Percentiles rank a stretch among this genome's conserved stretches.
phyloP scores from a whole-genome alignment of 1,284 basidiomycete genomes.

The Porogramme epimiltina region DNA sequence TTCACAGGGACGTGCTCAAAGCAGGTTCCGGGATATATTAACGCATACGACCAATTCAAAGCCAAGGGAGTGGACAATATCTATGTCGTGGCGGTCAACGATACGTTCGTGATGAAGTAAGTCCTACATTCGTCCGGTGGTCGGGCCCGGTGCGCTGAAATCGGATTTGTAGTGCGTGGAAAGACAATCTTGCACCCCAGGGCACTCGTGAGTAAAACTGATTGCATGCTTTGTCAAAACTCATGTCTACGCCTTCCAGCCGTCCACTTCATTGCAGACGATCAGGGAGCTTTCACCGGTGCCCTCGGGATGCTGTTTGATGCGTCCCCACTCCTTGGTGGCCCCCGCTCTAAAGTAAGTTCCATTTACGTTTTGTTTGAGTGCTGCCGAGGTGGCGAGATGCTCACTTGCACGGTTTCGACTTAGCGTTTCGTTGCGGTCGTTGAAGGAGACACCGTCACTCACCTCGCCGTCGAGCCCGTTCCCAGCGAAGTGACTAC shows the following conservation, averaged over 20 bases:
- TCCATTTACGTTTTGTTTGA: background rate
- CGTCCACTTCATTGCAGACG: slow-evolving; percentile 70
- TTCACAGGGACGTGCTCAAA: slow-evolving; percentile 56
- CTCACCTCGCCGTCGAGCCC: slow-evolving; percentile 59
- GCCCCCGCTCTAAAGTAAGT: slow-evolving; percentile 64
- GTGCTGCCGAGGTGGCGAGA: background rate
- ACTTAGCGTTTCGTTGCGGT: slow-evolving; percentile 60
- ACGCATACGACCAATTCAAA: slow-evolving; percentile 61
- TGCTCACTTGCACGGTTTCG: background rate
- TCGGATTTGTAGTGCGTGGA: slow-evolving; percentile 59
- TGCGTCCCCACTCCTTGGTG: slow-evolving; percentile 61
- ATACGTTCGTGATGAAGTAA: slow-evolving; percentile 66
- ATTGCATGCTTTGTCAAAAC: too few relatives aligned
- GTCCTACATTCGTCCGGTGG: slow-evolving; percentile 15
- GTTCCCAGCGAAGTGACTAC: slow-evolving; percentile 55
- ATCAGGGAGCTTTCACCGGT: slow-evolving; percentile 57
- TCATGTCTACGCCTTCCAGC: slow-evolving; percentile 31
- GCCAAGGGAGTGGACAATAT: slow-evolving; percentile 70
- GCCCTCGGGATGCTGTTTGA: slow-evolving; percentile 68
- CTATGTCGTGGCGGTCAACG: slow-evolving; percentile 73
- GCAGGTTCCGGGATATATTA: slow-evolving; percentile 70
- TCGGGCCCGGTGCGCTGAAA: too few relatives aligned
- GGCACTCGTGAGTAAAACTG: slow-evolving; percentile 47
- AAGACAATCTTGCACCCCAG: slow-evolving; percentile 57
- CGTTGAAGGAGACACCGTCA: slow-evolving; percentile 57